Base-by-base conservation (phyloP, 352 stramenopile genomes). In the Phytophthora aleatoria region DNA sequence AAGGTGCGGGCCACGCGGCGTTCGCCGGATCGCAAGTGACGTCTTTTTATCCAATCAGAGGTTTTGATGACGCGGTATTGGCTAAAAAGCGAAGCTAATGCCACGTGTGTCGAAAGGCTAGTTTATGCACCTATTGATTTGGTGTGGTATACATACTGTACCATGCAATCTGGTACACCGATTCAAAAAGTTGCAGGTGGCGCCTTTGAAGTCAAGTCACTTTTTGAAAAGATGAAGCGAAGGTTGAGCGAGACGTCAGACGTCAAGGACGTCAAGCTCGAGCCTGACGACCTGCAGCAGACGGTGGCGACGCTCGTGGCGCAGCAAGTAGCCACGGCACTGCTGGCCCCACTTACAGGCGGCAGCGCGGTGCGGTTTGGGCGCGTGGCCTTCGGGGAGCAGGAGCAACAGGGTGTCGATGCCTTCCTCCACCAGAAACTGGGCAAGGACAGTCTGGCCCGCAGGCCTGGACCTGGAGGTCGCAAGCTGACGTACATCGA, bases 401-500 rank as follows among this genome's bases (percentile, higher is more conserved):
- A 66, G 6, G 83, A 93, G 42, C 67, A 94, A 44, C 39, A 76
- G 33, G 74, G 71, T 26, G 86, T 92, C 28, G 80, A 87, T 63
- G 68, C 71, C 24, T 94, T 92, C 48, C 74, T 96, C 57, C 81
- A 85, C 35, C 87, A 96, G 61, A 96, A 96, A 59, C 78, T 96
- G 24, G 86, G 78, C 49, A 91, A 91, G 35, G 78, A 92, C 36
- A 81, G 87, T 63, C 59, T 96, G 33, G 69, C 84, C 27, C 73
- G 85, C 0, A 71, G 87, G 4, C 81, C 87, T 0, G 87, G 87
- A 1, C 87, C 87, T 6, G 81, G 87, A 5, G 85, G 86, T 39
- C 85, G 74, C 39, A 83, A 87, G 15, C 64, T 96, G 24, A 96
- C 84, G 50, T 96, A 96, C 63, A 92, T 96, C 20, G 87, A 96